phyloP scores from a whole-genome alignment of 495 filamentous ascomycete species.

The Lepidopterella palustris region DNA sequence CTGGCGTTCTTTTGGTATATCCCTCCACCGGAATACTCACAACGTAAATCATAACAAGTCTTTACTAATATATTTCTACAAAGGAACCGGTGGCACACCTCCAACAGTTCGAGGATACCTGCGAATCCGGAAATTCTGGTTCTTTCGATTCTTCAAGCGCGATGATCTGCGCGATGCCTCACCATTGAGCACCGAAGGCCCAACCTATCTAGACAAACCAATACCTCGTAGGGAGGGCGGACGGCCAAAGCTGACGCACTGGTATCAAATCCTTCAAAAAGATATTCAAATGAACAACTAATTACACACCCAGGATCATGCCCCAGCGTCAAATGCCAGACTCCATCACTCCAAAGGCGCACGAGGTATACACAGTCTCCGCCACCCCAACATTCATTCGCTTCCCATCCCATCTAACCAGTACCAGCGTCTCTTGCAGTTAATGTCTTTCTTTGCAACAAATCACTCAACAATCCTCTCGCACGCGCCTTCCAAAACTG shows the following conservation, averaged over 20 bases:
- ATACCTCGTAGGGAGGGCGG: conserved; percentile 4
- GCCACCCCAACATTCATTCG: background rate
- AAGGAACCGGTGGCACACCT: conserved; percentile 60
- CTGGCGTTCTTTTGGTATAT: background rate
- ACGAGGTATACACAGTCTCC: background rate
- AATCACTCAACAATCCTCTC: background rate
- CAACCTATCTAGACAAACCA: conserved; percentile 32
- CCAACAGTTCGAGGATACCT: conserved; percentile 66
- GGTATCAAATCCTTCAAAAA: background rate
- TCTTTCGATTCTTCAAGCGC: conserved; percentile 42
- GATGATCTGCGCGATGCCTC: conserved; percentile 41
- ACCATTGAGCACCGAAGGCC: conserved; percentile 32
- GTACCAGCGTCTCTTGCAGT: background rate
- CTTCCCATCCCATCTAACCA: background rate
- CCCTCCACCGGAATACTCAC: background rate
- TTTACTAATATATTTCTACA: background rate
- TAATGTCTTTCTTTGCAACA: background rate
- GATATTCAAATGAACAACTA: background rate
- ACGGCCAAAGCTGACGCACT: conserved; percentile 8
- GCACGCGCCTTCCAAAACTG: conserved; percentile 8
- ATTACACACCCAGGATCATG: conserved; percentile 7
- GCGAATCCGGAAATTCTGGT: conserved; percentile 49
- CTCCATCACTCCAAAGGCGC: conserved; percentile 7
- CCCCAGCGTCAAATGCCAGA: conserved; percentile 13
- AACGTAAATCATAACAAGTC: no score